Evolutionary conservation across 768 basidiomycete species (phyloP), one percentile per base, ranked within the genome.

Genomic region (Termitomyces sp.): DNA sequence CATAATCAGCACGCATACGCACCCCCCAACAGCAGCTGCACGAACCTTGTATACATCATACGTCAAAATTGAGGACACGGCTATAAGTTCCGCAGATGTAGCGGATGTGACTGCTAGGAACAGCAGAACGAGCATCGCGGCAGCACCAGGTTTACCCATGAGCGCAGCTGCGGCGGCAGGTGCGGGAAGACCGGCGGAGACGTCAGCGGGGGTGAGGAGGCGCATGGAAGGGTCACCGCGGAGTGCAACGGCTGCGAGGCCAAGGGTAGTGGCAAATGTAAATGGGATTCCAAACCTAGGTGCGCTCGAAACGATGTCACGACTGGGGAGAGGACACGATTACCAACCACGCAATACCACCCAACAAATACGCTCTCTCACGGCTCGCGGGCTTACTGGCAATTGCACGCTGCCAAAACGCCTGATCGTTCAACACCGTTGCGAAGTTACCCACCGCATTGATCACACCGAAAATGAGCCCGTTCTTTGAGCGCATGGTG

Each of bases 321-420:
- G n/a, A n/a, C n/a, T n/a, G n/a, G n/a, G n/a, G n/a, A n/a, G n/a
- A n/a, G n/a, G n/a, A n/a, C n/a, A n/a, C n/a, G n/a, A n/a, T n/a
- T n/a, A n/a, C n/a, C n/a, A n/a, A n/a, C n/a, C n/a, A n/a, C n/a
- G n/a, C n/a, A n/a, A n/a, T n/a, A n/a, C 94, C 94, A 43, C 94
- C 95, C 8, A 94, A 77, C 3, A 95, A 75, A 72, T 93, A 98
- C 0, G 90, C 94, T 69, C 94, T 94, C 57, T 95, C 93, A 12
- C 88, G 89, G n/a, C 80, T 85, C 1, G 83, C 85, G 0, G 92
- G 93, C 16, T 85, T 75, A 58, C 86, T 88, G 1, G 95, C 94
- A 65, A 97, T 93, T 1, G 94, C 94, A 12, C 92, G 81, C 66
- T 94, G 91, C 86, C 91, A 96, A 70, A 96, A 98, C 0, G 90